Conservation (phyloP, 2,329 filamentous ascomycete species). For the Beauveria brongniartii region DNA sequence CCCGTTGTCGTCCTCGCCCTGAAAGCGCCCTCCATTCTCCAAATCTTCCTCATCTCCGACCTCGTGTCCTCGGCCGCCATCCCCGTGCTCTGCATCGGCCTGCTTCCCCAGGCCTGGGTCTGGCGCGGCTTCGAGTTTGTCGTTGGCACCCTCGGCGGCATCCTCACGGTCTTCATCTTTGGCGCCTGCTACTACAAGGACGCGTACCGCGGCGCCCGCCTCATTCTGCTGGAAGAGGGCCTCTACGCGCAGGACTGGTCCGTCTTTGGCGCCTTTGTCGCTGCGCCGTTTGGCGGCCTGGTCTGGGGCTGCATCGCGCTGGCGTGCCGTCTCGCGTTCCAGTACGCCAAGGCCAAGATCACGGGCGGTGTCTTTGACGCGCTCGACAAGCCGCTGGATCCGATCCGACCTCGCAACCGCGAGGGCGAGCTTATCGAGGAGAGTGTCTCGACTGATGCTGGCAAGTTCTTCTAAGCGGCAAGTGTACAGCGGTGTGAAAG, state of each 20-base stretch:
- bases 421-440: slow-evolving; percentile 23
- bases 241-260: slow-evolving; percentile 74
- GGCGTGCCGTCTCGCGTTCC: slow-evolving; percentile 47
- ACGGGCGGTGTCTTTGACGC: slow-evolving; percentile 58
- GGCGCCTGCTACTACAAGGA: slow-evolving; percentile 70
- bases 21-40: slow-evolving; percentile 64
- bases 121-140: slow-evolving; percentile 78
- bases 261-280: slow-evolving; percentile 75
- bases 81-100: slow-evolving; percentile 65
- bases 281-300: slow-evolving; percentile 66
- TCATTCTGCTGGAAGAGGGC: slow-evolving; percentile 65
- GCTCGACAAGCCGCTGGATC: slow-evolving; percentile 45
- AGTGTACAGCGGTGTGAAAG: background rate
- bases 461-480: slow-evolving; percentile 45
- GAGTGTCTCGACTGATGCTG: slow-evolving; percentile 27
- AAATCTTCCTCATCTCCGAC: slow-evolving; percentile 78
- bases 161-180: slow-evolving; percentile 74
- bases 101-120: slow-evolving; percentile 62
- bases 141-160: slow-evolving; percentile 66
- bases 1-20: slow-evolving; percentile 68
- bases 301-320: slow-evolving; percentile 62
- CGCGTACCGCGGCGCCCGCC: slow-evolving; percentile 51
- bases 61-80: slow-evolving; percentile 70
- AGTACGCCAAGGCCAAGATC: slow-evolving; percentile 48
- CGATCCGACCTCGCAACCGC: slow-evolving; percentile 19